Conservation (phyloP, 1,139 yeast genomes). For the Williopsis jadinii region DNA sequence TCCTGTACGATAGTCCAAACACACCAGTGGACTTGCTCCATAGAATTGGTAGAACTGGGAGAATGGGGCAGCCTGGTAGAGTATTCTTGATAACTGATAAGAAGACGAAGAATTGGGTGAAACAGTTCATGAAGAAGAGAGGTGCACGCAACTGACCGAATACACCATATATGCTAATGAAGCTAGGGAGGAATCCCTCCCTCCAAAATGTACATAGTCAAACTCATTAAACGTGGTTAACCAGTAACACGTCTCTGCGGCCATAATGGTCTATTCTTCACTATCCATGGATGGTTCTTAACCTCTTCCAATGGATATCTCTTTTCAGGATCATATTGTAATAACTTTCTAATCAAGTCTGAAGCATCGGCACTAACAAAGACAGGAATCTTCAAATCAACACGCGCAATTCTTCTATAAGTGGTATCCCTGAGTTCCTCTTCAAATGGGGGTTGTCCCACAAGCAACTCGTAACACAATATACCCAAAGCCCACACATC, state of each 20-base stretch:
- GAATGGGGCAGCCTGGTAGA: slow-evolving; percentile 86
- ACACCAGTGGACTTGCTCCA: slow-evolving; percentile 84
- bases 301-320: slow-evolving; percentile 59
- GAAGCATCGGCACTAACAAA: slow-evolving; percentile 68
- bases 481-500: slow-evolving; percentile 95
- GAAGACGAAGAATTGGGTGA: slow-evolving; percentile 71
- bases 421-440: slow-evolving; percentile 68
- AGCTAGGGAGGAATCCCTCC: no score
- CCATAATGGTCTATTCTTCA: slow-evolving; percentile 53
- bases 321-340: slow-evolving; percentile 63
- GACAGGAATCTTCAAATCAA: slow-evolving; percentile 68
- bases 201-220: background rate
- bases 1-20: slow-evolving; percentile 79
- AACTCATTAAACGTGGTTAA: background rate
- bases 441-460: slow-evolving; percentile 91
- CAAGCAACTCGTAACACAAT: slow-evolving; percentile 75
- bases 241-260: slow-evolving; percentile 12
- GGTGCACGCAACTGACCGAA: background rate
- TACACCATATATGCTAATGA: no score
- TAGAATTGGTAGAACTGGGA: slow-evolving; percentile 89
- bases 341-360: slow-evolving; percentile 52
- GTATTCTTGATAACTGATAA: slow-evolving; percentile 71
- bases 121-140: slow-evolving; percentile 42
- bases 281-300: slow-evolving; percentile 76
- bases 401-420: slow-evolving; percentile 68